Conservation (phyloP, 208 protist genomes). For the Histomonas meleagridis region DNA sequence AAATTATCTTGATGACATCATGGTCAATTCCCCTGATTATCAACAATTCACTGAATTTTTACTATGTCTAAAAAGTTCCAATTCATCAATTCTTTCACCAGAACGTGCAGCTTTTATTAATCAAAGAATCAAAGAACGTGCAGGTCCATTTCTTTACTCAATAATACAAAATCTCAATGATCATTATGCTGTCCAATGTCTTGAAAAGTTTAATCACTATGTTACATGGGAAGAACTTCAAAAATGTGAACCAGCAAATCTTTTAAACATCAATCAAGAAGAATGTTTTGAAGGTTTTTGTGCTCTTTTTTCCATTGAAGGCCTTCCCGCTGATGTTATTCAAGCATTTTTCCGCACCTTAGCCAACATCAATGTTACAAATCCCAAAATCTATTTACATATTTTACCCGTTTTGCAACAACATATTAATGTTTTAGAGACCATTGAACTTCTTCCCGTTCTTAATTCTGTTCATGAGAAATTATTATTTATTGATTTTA, state of each 20-base stretch:
- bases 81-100: background rate
- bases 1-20: background rate
- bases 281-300: background rate
- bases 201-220: background rate
- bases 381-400: background rate
- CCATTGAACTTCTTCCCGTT: background rate
- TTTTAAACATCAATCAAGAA: background rate
- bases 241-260: background rate
- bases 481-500: background rate
- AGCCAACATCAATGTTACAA: background rate
- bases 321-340: background rate
- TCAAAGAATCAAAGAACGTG: background rate
- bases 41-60: background rate
- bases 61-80: background rate
- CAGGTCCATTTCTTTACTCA: background rate
- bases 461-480: background rate
- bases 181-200: background rate
- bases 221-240: background rate
- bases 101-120: background rate
- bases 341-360: background rate
- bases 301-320: background rate
- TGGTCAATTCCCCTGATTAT: background rate
- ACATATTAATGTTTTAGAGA: background rate
- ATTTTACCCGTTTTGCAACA: background rate
- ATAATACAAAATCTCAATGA: background rate